phyloP scores from a whole-genome alignment of 192 early-diverging fungal species.

The Mortierella alpina region DNA sequence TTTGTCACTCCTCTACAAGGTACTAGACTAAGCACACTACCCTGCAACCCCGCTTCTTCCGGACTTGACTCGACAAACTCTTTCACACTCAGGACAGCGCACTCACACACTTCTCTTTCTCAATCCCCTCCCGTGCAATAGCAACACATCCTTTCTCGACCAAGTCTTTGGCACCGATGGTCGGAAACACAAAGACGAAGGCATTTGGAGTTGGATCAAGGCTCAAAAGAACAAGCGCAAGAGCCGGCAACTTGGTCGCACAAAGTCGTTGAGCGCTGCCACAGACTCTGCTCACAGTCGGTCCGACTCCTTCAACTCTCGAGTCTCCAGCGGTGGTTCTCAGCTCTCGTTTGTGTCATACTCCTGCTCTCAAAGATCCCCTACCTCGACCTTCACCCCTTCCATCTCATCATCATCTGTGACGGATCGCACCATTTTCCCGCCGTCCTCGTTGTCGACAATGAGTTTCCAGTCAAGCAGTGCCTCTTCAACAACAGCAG shows the following conservation, averaged over 20 bases:
- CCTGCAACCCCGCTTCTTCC: not conserved
- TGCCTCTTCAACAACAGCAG: not conserved
- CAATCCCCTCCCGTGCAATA: not conserved
- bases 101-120: not conserved
- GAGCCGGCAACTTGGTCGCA: not conserved
- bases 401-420: not conserved
- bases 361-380: conserved; percentile 20
- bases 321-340: conserved; percentile 2
- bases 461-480: too few relatives aligned
- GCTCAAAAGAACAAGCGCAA: conserved; percentile 22
- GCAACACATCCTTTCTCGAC: conserved; percentile 40
- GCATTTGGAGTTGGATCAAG: conserved; percentile 48
- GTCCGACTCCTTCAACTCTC: not conserved
- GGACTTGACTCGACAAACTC: too few relatives aligned
- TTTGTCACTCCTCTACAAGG: conserved; percentile 9
- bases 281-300: not conserved
- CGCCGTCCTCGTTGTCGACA: too few relatives aligned
- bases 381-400: conserved; percentile 14
- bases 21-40: not conserved
- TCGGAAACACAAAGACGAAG: conserved; percentile 37
- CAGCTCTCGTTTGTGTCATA: not conserved
- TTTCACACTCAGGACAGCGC: not conserved
- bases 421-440: too few relatives aligned
- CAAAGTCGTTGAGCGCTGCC: not conserved
- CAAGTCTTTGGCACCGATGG: conserved; percentile 46